Conservation (phyloP, 2,329 filamentous ascomycete genomes). For the Trichoderma cornu-damae region DNA sequence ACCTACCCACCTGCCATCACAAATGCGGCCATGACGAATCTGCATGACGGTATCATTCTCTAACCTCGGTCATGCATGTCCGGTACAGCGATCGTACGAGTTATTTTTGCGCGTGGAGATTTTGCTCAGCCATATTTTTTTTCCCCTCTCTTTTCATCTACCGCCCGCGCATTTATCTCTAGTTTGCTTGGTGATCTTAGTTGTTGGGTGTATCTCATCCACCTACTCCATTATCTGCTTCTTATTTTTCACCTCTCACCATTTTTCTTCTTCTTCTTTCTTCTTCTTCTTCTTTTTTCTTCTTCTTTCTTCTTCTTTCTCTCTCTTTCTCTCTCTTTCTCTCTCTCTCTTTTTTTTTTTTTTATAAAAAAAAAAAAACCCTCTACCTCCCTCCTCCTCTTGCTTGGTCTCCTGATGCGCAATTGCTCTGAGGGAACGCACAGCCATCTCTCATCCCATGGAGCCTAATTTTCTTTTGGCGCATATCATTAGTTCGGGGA, state of each 20-base stretch:
- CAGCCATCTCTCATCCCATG: constrained; percentile 26
- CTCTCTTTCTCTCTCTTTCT: too few species aligned
- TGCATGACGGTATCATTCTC: constrained; percentile 53
- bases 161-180: constrained; percentile 14
- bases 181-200: constrained; percentile 19
- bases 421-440: constrained; percentile 10
- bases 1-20: constrained; percentile 9
- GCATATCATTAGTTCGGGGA: constrained; percentile 26
- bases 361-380: too few species aligned
- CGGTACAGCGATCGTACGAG: constrained; percentile 53
- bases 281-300: constrained; percentile 30
- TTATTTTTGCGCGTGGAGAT: constrained; percentile 27
- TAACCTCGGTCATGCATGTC: constrained; percentile 54
- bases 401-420: constrained; percentile 1
- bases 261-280: constrained; percentile 28
- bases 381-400: constrained; percentile 25
- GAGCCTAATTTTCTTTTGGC: constrained; percentile 28
- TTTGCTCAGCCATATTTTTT: constrained; percentile 17
- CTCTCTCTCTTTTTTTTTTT: constrained; percentile 29
- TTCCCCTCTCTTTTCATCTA: constrained; percentile 16
- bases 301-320: constrained; percentile 21
- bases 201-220: constrained; percentile 27
- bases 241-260: too few species aligned
- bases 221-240: constrained; percentile 1
- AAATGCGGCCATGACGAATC: constrained; percentile 44